Percentiles rank a stretch among this genome's conserved stretches.
These are phyloP conservation scores for Ligustrum vulgare DNA, from an alignment of 257 asterid species.

Conservation along the genomic window DNA sequence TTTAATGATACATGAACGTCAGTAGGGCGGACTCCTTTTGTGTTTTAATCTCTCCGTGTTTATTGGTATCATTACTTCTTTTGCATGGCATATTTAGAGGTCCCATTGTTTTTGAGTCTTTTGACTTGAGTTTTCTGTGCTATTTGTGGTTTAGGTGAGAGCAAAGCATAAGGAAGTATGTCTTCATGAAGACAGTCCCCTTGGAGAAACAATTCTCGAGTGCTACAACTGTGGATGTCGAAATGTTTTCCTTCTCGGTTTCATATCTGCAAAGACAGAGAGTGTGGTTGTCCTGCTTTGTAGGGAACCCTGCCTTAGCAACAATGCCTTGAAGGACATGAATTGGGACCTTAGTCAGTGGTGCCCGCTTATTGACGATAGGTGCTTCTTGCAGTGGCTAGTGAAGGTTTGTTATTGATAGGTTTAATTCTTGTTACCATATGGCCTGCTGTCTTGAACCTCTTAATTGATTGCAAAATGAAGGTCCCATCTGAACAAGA, in stretches of 20 bases:
- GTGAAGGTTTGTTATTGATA: slow-evolving; percentile 64
- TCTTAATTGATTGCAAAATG: slow-evolving; percentile 24
- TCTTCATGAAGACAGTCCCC: slow-evolving; percentile 96
- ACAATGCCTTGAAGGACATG: slow-evolving; percentile 93
- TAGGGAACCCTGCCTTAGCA: slow-evolving; percentile 90
- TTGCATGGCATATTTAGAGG: neutral
- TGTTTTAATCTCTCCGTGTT: neutral
- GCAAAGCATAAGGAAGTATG: slow-evolving; percentile 99
- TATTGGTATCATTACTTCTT: neutral
- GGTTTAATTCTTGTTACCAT: slow-evolving; percentile 8
- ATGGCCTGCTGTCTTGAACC: slow-evolving; percentile 14
- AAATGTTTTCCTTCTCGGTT: slow-evolving; percentile 92
- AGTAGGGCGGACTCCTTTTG: neutral
- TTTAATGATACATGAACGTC: slow-evolving; percentile 2
- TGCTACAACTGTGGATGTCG: slow-evolving; percentile 98
- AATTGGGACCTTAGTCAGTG: slow-evolving; percentile 99
- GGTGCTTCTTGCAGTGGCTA: slow-evolving; percentile 97
- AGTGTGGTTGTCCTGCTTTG: slow-evolving; percentile 97
- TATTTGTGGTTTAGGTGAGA: slow-evolving; percentile 59
- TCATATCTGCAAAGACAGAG: slow-evolving; percentile 96
- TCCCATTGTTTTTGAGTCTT: neutral
- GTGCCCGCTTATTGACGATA: slow-evolving; percentile 98
- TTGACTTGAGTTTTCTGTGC: slow-evolving; percentile 13
- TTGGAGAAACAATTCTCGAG: slow-evolving; percentile 94
- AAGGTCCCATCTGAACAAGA: slow-evolving; percentile 99